Percentiles rank a stretch among this genome's conserved stretches.
These are phyloP conservation scores for Coemansia sp. DNA, from an alignment of 192 early-diverging fungal species.

Conservation along the genomic window DNA sequence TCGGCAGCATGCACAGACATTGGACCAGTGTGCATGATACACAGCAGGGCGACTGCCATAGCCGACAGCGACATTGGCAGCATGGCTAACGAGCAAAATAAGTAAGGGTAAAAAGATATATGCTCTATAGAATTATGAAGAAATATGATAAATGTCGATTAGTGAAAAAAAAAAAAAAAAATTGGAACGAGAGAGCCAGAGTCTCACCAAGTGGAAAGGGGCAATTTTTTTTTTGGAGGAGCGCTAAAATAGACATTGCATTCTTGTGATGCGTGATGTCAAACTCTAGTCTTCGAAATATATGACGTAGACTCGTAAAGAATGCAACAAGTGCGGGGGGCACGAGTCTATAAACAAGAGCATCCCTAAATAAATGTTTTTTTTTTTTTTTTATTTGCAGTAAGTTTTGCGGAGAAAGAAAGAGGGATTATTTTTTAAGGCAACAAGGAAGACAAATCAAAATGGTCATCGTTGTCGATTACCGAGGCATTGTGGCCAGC, in stretches of 20 bases:
- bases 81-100: background rate
- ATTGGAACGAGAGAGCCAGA: background rate
- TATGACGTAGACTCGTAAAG: too few relatives aligned
- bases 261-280: background rate
- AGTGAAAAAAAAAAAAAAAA: background rate
- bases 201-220: background rate
- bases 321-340: conserved; percentile 1
- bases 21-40: background rate
- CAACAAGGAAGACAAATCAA: conserved; percentile 30
- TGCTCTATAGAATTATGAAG: background rate
- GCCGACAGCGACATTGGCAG: conserved; percentile 1
- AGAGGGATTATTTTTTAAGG: conserved; percentile 14
- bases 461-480: conserved; percentile 29
- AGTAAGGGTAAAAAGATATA: background rate
- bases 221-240: background rate
- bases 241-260: background rate
- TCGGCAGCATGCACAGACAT: background rate
- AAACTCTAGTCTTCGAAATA: too few relatives aligned
- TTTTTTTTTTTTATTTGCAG: background rate
- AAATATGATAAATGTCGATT: background rate
- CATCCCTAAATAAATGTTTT: background rate
- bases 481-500: conserved; percentile 13
- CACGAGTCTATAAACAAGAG: background rate
- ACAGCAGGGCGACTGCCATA: background rate
- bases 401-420: conserved; percentile 1